A percentile compares a stretch with the other conserved stretches of the same genome.
These are phyloP conservation scores for Yamadazyma insecticola DNA, from an alignment of 805 yeast genomes.

Conservation along the genomic window DNA sequence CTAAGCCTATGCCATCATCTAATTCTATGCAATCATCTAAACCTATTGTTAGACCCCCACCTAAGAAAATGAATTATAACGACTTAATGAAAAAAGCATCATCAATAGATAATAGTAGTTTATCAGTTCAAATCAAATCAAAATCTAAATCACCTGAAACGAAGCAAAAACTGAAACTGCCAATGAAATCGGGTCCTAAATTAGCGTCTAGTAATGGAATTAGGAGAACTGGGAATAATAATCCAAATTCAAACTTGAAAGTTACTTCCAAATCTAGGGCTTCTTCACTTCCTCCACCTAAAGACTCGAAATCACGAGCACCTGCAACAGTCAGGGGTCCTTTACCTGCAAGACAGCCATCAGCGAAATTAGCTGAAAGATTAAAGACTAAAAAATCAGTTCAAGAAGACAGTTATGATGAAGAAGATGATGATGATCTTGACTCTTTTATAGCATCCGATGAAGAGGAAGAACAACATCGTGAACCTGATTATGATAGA, in stretches of 20 bases:
- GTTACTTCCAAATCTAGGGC: too few relatives aligned
- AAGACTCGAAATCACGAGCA: neutral
- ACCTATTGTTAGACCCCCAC: conserved; percentile 4
- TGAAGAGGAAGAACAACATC: conserved; percentile 38
- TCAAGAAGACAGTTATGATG: conserved; percentile 1
- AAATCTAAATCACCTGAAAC: conserved; percentile 26
- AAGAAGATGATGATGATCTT: conserved; percentile 14
- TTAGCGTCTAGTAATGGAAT: too few relatives aligned
- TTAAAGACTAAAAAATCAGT: conserved; percentile 23
- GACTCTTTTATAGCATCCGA: conserved; percentile 53
- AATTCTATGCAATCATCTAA: neutral
- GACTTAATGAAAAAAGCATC: conserved; percentile 70
- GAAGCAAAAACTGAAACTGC: neutral
- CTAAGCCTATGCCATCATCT: conserved; percentile 4
- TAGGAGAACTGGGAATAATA: too few relatives aligned
- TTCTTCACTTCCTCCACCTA: too few relatives aligned
- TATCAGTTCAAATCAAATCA: conserved; percentile 35
- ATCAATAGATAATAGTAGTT: conserved; percentile 45
- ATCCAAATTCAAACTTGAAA: too few relatives aligned
- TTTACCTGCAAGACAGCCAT: conserved; percentile 52
- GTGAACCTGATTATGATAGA: conserved; percentile 57
- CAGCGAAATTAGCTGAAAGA: conserved; percentile 47
- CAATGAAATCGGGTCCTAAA: too few relatives aligned
- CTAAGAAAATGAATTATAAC: conserved; percentile 45
- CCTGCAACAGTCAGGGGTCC: conserved; percentile 17